Percentiles rank a stretch among this genome's conserved stretches.
Evolutionary conservation across 148 eudicot genomes (phyloP).

Genomic region (Arbutus unedo): DNA sequence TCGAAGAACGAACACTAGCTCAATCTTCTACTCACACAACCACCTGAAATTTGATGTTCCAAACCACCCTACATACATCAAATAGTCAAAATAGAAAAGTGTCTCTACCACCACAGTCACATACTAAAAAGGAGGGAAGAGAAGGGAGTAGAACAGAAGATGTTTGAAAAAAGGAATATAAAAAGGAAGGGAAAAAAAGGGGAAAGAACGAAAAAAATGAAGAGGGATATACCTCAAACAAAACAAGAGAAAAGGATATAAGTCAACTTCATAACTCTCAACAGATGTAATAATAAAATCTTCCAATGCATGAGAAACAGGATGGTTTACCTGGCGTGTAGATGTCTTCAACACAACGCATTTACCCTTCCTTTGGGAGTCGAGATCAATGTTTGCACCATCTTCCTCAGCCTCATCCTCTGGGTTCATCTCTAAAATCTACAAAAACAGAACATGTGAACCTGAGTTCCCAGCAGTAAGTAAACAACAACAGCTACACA

Average conservation of each 20-base stretch:
- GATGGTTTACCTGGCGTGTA: constrained; percentile 67
- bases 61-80: not conserved
- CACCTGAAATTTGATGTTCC: not conserved
- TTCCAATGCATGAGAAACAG: not conserved
- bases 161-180: not conserved
- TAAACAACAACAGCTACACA: not conserved
- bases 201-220: not conserved
- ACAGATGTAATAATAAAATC: not conserved
- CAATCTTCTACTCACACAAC: not conserved
- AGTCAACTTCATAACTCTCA: not conserved
- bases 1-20: not conserved
- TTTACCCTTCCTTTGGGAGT: constrained; percentile 95
- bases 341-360: constrained; percentile 93
- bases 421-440: constrained; percentile 91
- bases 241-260: not conserved
- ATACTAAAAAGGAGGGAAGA: not conserved
- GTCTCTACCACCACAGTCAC: not conserved
- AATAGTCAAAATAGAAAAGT: not conserved
- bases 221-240: not conserved
- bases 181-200: not conserved
- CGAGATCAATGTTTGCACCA: constrained; percentile 94
- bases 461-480: not conserved
- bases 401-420: constrained; percentile 99
- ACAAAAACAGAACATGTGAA: not conserved
- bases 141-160: not conserved